These are phyloP conservation scores for Vigna reflexopilosa DNA, from an alignment of 306 rosid genomes.

Conservation along the genomic window DNA sequence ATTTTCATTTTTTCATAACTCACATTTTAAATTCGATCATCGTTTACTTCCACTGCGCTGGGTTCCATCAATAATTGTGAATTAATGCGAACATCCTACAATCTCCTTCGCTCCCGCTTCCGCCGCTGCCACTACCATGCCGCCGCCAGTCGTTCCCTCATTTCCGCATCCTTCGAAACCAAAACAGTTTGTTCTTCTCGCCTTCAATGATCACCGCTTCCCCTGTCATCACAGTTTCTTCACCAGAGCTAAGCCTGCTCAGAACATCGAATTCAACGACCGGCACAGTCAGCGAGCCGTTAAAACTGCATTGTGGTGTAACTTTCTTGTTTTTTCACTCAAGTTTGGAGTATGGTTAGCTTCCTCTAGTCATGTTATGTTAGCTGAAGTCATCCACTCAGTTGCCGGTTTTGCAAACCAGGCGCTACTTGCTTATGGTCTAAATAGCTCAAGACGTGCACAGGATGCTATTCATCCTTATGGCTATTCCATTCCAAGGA, in stretches of 20 bases:
- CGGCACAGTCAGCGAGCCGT: too few species aligned
- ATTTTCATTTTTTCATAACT: background rate
- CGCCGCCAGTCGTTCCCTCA: conserved; percentile 4
- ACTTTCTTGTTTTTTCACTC: too few species aligned
- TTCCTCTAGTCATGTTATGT: too few species aligned
- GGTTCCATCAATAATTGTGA: conserved; percentile 26
- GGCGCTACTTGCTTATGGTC: too few species aligned
- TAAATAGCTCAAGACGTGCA: too few species aligned
- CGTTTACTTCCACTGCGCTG: background rate
- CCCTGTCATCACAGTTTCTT: conserved; percentile 65
- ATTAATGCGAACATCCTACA: conserved; percentile 46
- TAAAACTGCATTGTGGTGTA: too few species aligned
- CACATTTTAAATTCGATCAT: background rate
- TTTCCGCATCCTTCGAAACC: conserved; percentile 36
- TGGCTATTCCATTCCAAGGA: conserved; percentile 87
- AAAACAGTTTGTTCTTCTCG: conserved; percentile 43
- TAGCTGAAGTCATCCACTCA: too few species aligned
- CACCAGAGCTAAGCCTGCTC: conserved; percentile 77
- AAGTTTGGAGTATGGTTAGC: too few species aligned
- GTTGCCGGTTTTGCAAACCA: too few species aligned
- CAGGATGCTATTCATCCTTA: conserved; percentile 34
- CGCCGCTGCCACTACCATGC: conserved; percentile 36
- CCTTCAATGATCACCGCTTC: conserved; percentile 47
- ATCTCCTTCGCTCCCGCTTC: conserved; percentile 43
- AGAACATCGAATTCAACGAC: conserved; percentile 69